Evolutionary conservation across 495 filamentous ascomycete genomes (phyloP).

Genomic region (Aspergillus coremiiformis): DNA sequence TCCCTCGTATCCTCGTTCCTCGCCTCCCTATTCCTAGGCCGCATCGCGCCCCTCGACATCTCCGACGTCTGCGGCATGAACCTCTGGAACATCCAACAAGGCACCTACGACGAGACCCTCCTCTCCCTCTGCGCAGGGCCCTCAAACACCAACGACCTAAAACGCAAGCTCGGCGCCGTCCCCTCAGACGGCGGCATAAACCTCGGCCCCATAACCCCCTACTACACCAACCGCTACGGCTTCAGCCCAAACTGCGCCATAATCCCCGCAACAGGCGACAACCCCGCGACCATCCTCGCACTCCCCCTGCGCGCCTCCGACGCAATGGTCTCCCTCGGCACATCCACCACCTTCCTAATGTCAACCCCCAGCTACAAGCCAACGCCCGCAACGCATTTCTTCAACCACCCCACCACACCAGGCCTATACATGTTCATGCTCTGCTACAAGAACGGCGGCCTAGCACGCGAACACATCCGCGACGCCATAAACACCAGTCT

Average conservation of each 20-base stretch:
- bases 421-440: slow-evolving; percentile 98
- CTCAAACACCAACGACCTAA: slow-evolving; percentile 59
- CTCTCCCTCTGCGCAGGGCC: slow-evolving; percentile 69
- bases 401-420: slow-evolving; percentile 78
- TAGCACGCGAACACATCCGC: slow-evolving; percentile 83
- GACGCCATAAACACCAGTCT: slow-evolving; percentile 54
- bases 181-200: slow-evolving; percentile 70
- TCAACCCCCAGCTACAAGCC: slow-evolving; percentile 83
- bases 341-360: slow-evolving; percentile 96
- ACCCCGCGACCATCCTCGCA: slow-evolving; percentile 89
- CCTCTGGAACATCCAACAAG: slow-evolving; percentile 78
- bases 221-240: slow-evolving; percentile 70
- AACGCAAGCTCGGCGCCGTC: slow-evolving; percentile 72
- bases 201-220: slow-evolving; percentile 64
- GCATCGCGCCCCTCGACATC: slow-evolving; percentile 83
- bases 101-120: slow-evolving; percentile 64
- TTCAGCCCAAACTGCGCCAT: slow-evolving; percentile 70
- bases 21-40: slow-evolving; percentile 82
- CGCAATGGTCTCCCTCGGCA: slow-evolving; percentile 90
- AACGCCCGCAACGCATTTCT: slow-evolving; percentile 79
- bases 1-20: slow-evolving; percentile 93
- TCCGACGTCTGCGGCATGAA: slow-evolving; percentile 96
- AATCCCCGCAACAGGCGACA: slow-evolving; percentile 88
- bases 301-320: slow-evolving; percentile 79
- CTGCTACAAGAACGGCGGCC: slow-evolving; percentile 96